These are phyloP conservation scores for Epipyxis sp. DNA, from an alignment of 108 stramenopile genomes.

Conservation along the genomic window DNA sequence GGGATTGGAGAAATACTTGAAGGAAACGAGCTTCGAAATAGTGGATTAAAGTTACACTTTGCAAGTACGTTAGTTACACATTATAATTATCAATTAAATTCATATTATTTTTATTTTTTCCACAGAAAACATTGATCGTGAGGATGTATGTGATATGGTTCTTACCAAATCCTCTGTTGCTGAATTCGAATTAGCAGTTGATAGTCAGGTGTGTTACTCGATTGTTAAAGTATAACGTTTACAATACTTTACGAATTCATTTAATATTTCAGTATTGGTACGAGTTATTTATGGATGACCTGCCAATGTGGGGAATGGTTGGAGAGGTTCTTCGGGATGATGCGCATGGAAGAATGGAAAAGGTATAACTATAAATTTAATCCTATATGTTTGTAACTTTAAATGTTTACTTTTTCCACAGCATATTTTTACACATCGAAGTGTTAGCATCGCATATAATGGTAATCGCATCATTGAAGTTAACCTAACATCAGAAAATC, in stretches of 20 bases:
- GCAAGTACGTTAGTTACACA: constrained; percentile 52
- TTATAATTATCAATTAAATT: background rate
- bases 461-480: constrained; percentile 88
- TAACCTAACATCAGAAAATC: constrained; percentile 74
- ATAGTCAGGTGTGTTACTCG: constrained; percentile 21
- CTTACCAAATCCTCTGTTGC: constrained; percentile 55
- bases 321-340: constrained; percentile 70
- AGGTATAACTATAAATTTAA: background rate
- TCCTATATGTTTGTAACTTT: too few species aligned
- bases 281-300: constrained; percentile 92
- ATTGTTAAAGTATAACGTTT: too few species aligned
- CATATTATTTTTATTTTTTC: constrained; percentile 49
- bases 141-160: constrained; percentile 67
- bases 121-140: constrained; percentile 46
- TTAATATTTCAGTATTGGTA: constrained; percentile 89
- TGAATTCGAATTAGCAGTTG: constrained; percentile 67
- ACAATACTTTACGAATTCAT: too few species aligned
- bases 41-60: constrained; percentile 70
- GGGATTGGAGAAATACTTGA: constrained; percentile 63
- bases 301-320: constrained; percentile 96
- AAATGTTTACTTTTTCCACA: background rate
- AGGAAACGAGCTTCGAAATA: constrained; percentile 63
- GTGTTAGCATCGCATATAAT: constrained; percentile 79
- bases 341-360: constrained; percentile 7
- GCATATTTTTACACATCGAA: constrained; percentile 81